Evolutionary conservation across 805 yeast genomes (phyloP).

Genomic region (Barnettozyma vustinii): DNA sequence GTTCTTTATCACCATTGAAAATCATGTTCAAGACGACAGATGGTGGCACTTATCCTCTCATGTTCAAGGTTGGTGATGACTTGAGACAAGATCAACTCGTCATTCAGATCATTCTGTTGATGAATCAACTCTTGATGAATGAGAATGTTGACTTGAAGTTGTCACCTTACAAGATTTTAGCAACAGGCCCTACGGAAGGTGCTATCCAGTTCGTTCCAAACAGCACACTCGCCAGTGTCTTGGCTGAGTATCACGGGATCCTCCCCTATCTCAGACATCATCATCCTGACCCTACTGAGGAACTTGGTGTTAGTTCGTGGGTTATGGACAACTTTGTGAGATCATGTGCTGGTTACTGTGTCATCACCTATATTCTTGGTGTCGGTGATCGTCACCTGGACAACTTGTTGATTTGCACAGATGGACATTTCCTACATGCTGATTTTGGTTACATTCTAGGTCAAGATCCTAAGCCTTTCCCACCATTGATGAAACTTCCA

Average conservation of each 20-base stretch:
- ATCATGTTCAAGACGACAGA: slow-evolving; percentile 61
- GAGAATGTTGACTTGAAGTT: slow-evolving; percentile 86
- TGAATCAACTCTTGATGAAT: slow-evolving; percentile 82
- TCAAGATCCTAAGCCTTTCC: slow-evolving; percentile 96
- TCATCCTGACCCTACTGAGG: slow-evolving; percentile 45
- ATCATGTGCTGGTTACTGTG: slow-evolving; percentile 97
- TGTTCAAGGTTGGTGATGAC: slow-evolving; percentile 95
- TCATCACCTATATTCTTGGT: slow-evolving; percentile 87
- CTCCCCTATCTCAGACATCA: slow-evolving; percentile 63
- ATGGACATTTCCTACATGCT: slow-evolving; percentile 93
- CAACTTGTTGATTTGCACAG: slow-evolving; percentile 72
- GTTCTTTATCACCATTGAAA: slow-evolving; percentile 84
- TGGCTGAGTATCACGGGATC: slow-evolving; percentile 71
- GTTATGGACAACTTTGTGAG: slow-evolving; percentile 92
- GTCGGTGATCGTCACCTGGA: slow-evolving; percentile 98
- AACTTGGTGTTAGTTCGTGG: slow-evolving; percentile 33
- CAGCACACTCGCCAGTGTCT: slow-evolving; percentile 76
- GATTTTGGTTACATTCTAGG: slow-evolving; percentile 97
- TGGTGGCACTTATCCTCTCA: slow-evolving; percentile 60
- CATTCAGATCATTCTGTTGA: slow-evolving; percentile 84
- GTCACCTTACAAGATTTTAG: slow-evolving; percentile 85
- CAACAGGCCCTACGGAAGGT: slow-evolving; percentile 89
- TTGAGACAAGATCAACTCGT: slow-evolving; percentile 94
- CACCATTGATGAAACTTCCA: slow-evolving; percentile 96
- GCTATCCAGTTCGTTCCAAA: slow-evolving; percentile 93